Base-by-base conservation (phyloP, 495 filamentous ascomycete species). In the Podospora didyma region DNA sequence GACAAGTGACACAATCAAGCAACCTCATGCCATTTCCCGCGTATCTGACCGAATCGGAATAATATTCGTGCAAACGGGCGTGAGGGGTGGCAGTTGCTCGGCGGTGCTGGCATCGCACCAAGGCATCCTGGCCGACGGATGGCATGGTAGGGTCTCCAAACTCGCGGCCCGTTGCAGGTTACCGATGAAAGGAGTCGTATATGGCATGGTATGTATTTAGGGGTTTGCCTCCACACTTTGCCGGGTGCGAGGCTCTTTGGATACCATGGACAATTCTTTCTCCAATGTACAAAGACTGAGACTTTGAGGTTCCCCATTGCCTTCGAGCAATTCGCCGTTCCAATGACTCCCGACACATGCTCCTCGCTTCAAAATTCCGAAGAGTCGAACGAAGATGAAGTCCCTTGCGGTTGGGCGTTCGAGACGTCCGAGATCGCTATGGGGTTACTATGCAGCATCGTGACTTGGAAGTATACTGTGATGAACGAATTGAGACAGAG, bases 391-490 rank as follows among this genome's bases (percentile, higher is more conserved):
- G 10, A 20, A 48, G 26, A 39, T 34, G 5, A 16, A 19, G 28
- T 16, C n/a, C 5, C 11, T 14, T 54, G 61, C 50, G 28, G 19
- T 23, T 49, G 50, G 46, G 14, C 39, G 20, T 11, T 49, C 26
- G 63, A 69, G 17, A 37, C 44, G 11, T 24, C 58, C 7, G 63
- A 69, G 47, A 69, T 66, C 49, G 34, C 21, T 23, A 45, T 64
- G 34, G 49, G 54, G 21, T 26, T 26, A 20, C 47, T 61, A 26
- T 69, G 66, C 49, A 63, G 66, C 22, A 21, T 56, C 19, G 52
- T 69, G n/a, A 69, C 53, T 11, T 69, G 63, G 63, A 19, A 46
- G 12, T 69, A 56, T 39, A 66, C 58, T 7, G 34, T 59, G 22
- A 60, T 62, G 7, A 60, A 49, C 39, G 63, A 62, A 39, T n/a